phyloP scores from a whole-genome alignment of 2,329 filamentous ascomycete genomes.

The Didymella pinodella region DNA sequence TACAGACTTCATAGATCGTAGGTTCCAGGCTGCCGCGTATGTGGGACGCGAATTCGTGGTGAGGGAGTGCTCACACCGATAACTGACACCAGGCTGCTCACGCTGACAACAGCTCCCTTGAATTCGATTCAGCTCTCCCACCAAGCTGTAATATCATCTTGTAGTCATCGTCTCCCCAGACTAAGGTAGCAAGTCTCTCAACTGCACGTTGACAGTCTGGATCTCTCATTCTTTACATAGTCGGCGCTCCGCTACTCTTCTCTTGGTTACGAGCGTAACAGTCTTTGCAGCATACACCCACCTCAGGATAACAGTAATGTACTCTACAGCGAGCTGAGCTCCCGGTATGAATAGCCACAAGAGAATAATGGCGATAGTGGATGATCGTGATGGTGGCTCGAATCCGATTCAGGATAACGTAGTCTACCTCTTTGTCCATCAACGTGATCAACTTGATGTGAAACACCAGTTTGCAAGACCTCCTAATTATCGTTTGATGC shows the following conservation, averaged over 20 bases:
- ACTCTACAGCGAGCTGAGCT: neutral
- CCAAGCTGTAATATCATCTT: neutral
- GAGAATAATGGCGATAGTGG: neutral
- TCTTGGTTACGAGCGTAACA: neutral
- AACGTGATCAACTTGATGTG: neutral
- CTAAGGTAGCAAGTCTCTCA: neutral
- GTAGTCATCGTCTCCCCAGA: neutral
- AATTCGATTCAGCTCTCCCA: neutral
- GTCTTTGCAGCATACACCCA: neutral
- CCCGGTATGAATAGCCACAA: neutral
- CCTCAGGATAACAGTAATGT: neutral
- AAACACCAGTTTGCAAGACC: neutral
- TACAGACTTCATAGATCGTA: neutral
- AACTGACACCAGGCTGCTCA: neutral
- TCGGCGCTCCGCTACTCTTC: neutral
- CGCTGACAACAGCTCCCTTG: neutral
- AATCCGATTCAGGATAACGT: neutral
- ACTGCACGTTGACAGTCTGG: neutral
- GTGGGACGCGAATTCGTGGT: neutral
- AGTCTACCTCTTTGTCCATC: neutral
- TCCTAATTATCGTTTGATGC: neutral
- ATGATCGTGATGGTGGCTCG: neutral
- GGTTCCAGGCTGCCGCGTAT: neutral
- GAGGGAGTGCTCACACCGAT: neutral
- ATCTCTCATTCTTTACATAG: neutral